phyloP scores from a whole-genome alignment of 805 yeast genomes.

The Ogataea angusta region DNA sequence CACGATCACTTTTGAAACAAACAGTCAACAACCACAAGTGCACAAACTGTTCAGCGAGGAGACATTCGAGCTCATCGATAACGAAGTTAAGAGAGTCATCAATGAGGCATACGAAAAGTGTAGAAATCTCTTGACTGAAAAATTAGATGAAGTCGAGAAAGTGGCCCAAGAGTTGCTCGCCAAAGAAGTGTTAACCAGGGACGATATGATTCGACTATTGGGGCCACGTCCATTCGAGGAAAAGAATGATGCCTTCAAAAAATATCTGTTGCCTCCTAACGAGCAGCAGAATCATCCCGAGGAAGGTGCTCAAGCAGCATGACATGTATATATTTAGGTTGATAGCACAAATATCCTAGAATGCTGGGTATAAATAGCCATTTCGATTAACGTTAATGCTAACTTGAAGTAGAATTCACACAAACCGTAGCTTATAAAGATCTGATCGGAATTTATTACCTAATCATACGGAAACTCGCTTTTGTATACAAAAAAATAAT shows the following conservation, averaged over 20 bases:
- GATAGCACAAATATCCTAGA: background rate
- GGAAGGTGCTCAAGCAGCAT: conserved; percentile 21
- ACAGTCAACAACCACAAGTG: conserved; percentile 47
- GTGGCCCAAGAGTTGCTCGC: conserved; percentile 84
- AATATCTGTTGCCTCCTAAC: conserved; percentile 40
- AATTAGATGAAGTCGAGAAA: conserved; percentile 69
- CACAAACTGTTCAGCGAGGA: conserved; percentile 84
- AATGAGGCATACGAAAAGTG: conserved; percentile 73
- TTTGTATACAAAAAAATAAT: background rate
- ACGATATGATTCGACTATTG: conserved; percentile 83
- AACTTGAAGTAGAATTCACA: no score
- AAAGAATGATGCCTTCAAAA: conserved; percentile 85
- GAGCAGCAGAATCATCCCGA: conserved; percentile 21
- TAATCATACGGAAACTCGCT: background rate
- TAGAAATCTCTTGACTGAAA: conserved; percentile 61
- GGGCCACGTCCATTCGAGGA: conserved; percentile 94
- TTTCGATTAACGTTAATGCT: no score
- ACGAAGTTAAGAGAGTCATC: conserved; percentile 77
- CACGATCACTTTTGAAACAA: conserved; percentile 73
- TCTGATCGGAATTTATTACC: background rate
- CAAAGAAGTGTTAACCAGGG: conserved; percentile 90
- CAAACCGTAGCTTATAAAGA: no score
- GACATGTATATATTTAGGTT: conserved; percentile 4
- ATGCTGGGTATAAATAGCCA: no score
- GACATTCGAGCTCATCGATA: conserved; percentile 77